phyloP scores from a whole-genome alignment of 2,329 filamentous ascomycete genomes.

The Xylaria sp. region DNA sequence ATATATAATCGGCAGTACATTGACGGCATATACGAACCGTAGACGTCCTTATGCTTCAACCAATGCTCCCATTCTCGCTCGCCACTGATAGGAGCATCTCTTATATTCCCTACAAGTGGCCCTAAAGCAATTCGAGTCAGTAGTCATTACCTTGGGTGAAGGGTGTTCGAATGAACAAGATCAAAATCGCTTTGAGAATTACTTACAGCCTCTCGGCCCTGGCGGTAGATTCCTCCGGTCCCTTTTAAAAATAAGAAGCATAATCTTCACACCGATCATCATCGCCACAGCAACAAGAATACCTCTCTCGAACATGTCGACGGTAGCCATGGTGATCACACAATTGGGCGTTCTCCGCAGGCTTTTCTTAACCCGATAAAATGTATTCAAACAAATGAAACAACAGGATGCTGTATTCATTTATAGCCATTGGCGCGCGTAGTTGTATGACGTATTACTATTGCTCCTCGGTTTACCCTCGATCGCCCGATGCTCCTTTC shows the following conservation, averaged over 20 bases:
- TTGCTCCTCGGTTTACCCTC: too few species aligned
- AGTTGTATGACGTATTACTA: too few species aligned
- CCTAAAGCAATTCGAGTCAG: conserved; percentile 33
- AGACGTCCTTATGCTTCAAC: conserved; percentile 54
- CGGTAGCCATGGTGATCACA: neutral
- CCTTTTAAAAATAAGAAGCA: neutral
- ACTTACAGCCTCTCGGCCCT: conserved; percentile 56
- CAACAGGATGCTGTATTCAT: too few species aligned
- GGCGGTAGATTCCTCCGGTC: conserved; percentile 53
- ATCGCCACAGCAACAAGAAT: neutral
- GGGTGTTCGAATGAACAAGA: neutral
- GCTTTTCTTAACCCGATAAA: too few species aligned
- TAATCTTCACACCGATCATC: neutral
- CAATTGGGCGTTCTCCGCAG: too few species aligned
- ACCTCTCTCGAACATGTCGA: neutral
- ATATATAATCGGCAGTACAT: neutral
- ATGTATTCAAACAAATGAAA: too few species aligned
- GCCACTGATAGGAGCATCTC: conserved; percentile 57
- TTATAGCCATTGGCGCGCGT: too few species aligned
- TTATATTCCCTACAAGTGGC: conserved; percentile 62
- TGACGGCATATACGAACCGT: conserved; percentile 38
- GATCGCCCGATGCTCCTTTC: too few species aligned
- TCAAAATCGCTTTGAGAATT: neutral
- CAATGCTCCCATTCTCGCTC: conserved; percentile 55
- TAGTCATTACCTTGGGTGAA: neutral